Base-by-base conservation (phyloP, 2,329 filamentous ascomycete species). In the Phialophora chinensis region DNA sequence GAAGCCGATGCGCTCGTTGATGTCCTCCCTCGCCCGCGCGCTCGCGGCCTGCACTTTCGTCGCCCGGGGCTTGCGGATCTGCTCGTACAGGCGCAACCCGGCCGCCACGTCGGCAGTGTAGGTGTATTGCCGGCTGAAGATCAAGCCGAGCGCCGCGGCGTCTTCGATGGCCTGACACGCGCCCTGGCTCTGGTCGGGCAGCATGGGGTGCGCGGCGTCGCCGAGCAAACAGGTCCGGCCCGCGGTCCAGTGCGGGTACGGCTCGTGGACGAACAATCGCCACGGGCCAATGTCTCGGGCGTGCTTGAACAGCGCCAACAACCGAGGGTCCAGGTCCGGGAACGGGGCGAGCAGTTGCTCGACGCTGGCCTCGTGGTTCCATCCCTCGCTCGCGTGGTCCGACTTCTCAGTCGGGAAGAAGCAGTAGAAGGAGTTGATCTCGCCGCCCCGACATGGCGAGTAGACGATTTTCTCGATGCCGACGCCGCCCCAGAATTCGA, bases 151-250 rank as follows among this genome's bases (percentile, higher is more conserved):
- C 0, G 76, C 77, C 0, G 73, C 79, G 4, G 78, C 78, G 65
- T 81, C 79, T 67, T 81, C 79, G 35, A 81, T 77, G 0, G 79
- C 79, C 73, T 75, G 75, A 63, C 77, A 80, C 0, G 77, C 78
- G 6, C 79, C 72, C 68, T 75, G 72, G 7, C 70, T 72, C 33
- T 76, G 75, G 52, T 76, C 74, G 1, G 75, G 76, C 69, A 77
- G 72, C 73, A 77, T 76, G 0, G 76, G 74, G 58, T 77, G 76
- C 1, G 76, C 76, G 1, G 76, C 75, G 63, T 77, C 76, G 2
- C 76, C 75, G 0, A 77, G 68, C 0, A 77, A 53, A 61, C 73
- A 73, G 2, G 73, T 71, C 17, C 69, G 72, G 4, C 74, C 76
- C 17, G 69, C 72, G 1, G 67, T 64, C 76, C 76, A 77, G 53